Conservation (phyloP, 2,329 filamentous ascomycete species). For the Botrytis fragariae region DNA sequence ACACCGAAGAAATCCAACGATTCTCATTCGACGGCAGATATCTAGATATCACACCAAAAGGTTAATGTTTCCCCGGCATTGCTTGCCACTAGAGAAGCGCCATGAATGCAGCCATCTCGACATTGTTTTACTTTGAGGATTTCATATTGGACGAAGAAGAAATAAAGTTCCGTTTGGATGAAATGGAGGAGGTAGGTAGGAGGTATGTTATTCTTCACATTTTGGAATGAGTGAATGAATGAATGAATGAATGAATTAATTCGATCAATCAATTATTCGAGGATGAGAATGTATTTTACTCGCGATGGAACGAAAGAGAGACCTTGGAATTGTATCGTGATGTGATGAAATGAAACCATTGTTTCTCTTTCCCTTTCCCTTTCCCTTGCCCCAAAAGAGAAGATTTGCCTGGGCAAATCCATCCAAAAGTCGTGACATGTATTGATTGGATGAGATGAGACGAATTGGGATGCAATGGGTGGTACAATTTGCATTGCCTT, state of each 20-base stretch:
- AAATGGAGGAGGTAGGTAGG: not conserved
- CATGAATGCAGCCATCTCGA: constrained; percentile 17
- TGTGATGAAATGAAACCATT: not conserved
- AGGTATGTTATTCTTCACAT: not conserved
- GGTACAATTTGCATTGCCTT: constrained; percentile 3
- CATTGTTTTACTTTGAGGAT: not conserved
- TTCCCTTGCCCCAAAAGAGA: not conserved
- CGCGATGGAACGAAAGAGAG: not conserved
- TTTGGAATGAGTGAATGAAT: too few relatives aligned
- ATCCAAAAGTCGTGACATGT: not conserved
- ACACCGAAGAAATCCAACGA: not conserved
- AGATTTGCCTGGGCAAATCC: not conserved
- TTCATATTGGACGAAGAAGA: not conserved
- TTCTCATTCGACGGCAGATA: constrained; percentile 3
- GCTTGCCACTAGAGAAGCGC: constrained; percentile 17
- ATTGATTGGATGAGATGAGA: constrained; percentile 8
- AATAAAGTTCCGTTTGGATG: not conserved
- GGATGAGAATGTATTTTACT: not conserved
- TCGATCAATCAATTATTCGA: not conserved
- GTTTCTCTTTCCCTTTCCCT: not conserved
- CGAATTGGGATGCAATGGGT: not conserved
- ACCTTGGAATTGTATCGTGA: not conserved
- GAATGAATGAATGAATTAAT: too few relatives aligned
- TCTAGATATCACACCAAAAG: not conserved
- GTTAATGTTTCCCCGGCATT: constrained; percentile 12